A percentile compares a stretch with the other conserved stretches of the same genome.
These are phyloP conservation scores for Pleurotus giganteus DNA, from an alignment of 768 basidiomycete species.

Conservation along the genomic window DNA sequence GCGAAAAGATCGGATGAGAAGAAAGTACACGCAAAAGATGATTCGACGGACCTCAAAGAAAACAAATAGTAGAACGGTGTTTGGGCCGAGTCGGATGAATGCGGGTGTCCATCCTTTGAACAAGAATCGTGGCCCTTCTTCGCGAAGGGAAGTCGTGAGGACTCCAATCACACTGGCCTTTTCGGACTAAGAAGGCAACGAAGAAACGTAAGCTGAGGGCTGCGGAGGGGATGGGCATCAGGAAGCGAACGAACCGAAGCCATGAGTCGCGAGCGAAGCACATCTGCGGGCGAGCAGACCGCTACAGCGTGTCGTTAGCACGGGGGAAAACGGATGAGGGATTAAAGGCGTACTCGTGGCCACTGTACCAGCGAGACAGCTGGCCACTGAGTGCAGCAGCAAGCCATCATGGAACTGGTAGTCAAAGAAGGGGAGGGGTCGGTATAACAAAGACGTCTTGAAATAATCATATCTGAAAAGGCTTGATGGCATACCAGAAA, in stretches of 20 bases:
- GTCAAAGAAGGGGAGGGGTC: slow-evolving; percentile 51
- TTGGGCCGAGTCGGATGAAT: slow-evolving; percentile 80
- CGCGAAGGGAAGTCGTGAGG: slow-evolving; percentile 54
- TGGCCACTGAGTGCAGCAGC: slow-evolving; percentile 64
- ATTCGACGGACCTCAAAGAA: slow-evolving; percentile 66
- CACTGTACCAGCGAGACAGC: slow-evolving; percentile 68
- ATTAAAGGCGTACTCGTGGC: slow-evolving; percentile 61
- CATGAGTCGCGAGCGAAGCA: slow-evolving; percentile 76
- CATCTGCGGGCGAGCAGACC: slow-evolving; percentile 77
- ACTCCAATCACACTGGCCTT: slow-evolving; percentile 48
- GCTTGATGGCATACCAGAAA: neutral
- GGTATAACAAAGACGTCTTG: slow-evolving; percentile 55
- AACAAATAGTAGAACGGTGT: slow-evolving; percentile 82
- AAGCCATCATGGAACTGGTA: slow-evolving; percentile 67
- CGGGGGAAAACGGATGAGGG: neutral
- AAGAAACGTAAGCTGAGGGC: neutral
- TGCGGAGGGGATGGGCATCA: neutral
- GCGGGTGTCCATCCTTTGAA: slow-evolving; percentile 92
- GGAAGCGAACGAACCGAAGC: slow-evolving; percentile 49
- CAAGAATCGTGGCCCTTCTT: slow-evolving; percentile 76
- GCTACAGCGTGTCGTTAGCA: slow-evolving; percentile 40
- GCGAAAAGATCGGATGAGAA: neutral
- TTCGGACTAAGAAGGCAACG: slow-evolving; percentile 41
- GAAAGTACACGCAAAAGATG: neutral
- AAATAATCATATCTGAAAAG: slow-evolving; percentile 69